A percentile compares a stretch with the other conserved stretches of the same genome.
phyloP scores from a whole-genome alignment of 768 basidiomycete species.

The Rhizopogon sp. region DNA sequence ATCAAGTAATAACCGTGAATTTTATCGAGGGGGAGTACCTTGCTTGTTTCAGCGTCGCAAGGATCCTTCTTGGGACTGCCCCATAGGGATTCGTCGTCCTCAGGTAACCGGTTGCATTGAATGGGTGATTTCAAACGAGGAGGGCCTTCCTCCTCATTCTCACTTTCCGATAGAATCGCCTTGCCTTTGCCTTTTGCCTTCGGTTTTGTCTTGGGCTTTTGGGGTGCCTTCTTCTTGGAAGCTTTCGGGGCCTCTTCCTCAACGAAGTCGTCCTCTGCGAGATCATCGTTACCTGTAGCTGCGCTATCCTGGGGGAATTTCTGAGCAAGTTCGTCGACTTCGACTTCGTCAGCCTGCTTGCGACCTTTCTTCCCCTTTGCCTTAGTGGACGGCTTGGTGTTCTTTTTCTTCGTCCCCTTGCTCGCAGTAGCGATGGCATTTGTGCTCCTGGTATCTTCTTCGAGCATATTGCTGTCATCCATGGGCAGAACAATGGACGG shows the following conservation, averaged over 20 bases:
- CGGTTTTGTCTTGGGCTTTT: constrained; percentile 6
- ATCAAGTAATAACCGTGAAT: background rate
- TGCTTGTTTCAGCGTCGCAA: constrained; percentile 1
- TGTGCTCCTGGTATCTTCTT: background rate
- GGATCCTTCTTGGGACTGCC: background rate
- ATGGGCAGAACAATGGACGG: constrained; percentile 28
- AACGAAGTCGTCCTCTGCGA: background rate
- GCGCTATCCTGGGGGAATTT: background rate
- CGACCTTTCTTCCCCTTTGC: constrained; percentile 24
- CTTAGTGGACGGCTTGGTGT: constrained; percentile 13
- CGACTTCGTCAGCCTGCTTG: constrained; percentile 19
- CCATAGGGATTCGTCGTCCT: background rate
- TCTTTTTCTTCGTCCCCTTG: constrained; percentile 16
- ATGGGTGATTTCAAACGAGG: background rate
- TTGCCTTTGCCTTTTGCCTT: constrained; percentile 31
- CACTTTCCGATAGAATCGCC: constrained; percentile 18
- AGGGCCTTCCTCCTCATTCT: constrained; percentile 13
- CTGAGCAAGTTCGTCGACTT: constrained; percentile 6
- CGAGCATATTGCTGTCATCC: background rate
- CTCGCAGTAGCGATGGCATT: background rate
- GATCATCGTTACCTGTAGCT: background rate
- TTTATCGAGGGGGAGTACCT: constrained; percentile 6
- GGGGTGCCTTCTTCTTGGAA: constrained; percentile 16
- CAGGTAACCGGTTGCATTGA: background rate
- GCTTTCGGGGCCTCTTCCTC: background rate